Conservation (phyloP, 345 rosid species). For the Brassica nigra region DNA sequence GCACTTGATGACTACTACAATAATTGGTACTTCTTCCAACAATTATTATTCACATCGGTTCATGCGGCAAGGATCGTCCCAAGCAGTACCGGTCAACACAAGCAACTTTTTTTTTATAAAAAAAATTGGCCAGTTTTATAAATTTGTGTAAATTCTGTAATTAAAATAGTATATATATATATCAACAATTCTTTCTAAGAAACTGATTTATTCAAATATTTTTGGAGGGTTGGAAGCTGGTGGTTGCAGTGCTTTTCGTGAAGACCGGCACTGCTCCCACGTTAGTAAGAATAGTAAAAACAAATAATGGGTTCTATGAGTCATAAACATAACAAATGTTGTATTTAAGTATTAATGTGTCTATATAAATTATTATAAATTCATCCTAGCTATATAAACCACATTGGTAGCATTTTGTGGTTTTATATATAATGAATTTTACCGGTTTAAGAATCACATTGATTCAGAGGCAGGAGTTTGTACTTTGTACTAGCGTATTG, state of each 20-base stretch:
- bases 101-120: too few relatives aligned
- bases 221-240: too few relatives aligned
- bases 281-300: background rate
- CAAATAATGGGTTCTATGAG: background rate
- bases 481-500: background rate
- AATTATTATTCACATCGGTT: background rate
- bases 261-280: background rate
- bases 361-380: too few relatives aligned
- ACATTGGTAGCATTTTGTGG: background rate
- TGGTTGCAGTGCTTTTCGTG: too few relatives aligned
- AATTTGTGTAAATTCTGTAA: too few relatives aligned
- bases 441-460: background rate
- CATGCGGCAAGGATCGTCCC: background rate
- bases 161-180: too few relatives aligned
- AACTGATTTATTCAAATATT: too few relatives aligned
- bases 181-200: too few relatives aligned
- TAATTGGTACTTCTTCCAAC: background rate
- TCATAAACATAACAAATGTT: background rate
- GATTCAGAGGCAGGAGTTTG: background rate
- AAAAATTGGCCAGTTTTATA: too few relatives aligned
- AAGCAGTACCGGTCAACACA: background rate
- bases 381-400: background rate
- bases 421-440: background rate
- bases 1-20: background rate
- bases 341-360: too few relatives aligned